Conservation (phyloP, 176 grass and related monocot genomes). For the Bolboschoenus planiculmis region DNA sequence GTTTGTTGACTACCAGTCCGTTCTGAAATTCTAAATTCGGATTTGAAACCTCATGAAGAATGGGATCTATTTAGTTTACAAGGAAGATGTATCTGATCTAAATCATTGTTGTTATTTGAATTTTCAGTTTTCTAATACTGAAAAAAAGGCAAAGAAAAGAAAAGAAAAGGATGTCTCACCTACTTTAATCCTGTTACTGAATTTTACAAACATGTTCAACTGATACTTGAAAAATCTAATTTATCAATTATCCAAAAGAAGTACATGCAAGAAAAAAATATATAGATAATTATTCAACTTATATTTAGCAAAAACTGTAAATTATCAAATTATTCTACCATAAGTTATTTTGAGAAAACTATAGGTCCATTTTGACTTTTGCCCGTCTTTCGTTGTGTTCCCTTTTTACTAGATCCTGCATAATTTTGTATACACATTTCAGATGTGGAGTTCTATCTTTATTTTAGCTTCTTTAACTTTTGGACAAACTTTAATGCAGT, state of each 20-base stretch:
- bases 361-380: neutral
- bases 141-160: neutral
- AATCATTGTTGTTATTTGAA: neutral
- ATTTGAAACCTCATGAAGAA: neutral
- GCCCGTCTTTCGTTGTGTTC: neutral
- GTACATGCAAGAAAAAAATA: neutral
- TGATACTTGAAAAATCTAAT: neutral
- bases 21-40: neutral
- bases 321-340: neutral
- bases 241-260: neutral
- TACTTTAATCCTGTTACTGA: neutral
- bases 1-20: neutral
- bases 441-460: neutral
- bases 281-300: neutral
- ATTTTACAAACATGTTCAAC: neutral
- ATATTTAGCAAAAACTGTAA: neutral
- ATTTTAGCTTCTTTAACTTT: slow-evolving; percentile 1
- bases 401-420: neutral
- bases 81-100: neutral
- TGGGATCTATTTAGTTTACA: neutral
- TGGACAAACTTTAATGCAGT: neutral
- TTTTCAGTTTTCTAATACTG: neutral
- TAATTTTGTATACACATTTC: neutral
- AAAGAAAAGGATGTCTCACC: neutral
- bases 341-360: neutral